phyloP scores from a whole-genome alignment of 345 rosid species.

The Isatis tinctoria region DNA sequence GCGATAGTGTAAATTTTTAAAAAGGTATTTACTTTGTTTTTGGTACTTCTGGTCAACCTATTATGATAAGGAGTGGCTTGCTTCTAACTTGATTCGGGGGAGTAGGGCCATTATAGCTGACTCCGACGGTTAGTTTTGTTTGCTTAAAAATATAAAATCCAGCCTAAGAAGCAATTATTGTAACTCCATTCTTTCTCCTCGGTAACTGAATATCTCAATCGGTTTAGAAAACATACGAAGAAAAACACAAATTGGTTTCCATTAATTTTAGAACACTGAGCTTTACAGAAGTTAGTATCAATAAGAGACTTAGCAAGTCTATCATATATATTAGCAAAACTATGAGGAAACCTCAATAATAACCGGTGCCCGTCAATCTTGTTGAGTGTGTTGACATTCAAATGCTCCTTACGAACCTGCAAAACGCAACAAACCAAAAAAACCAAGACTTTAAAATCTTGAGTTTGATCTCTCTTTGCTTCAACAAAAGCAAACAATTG shows the following conservation, averaged over 20 bases:
- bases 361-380: not conserved
- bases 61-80: too few species aligned
- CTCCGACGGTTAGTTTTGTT: too few species aligned
- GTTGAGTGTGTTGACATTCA: slow-evolving; percentile 15
- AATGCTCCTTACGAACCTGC: slow-evolving; percentile 43
- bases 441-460: not conserved
- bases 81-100: too few species aligned
- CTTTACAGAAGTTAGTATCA: slow-evolving; percentile 20
- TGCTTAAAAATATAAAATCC: not conserved
- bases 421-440: slow-evolving; percentile 21
- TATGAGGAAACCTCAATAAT: not conserved
- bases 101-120: too few species aligned
- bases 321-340: not conserved
- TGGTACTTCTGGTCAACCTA: too few species aligned
- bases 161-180: not conserved
- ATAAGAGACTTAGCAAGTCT: slow-evolving; percentile 13
- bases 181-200: not conserved
- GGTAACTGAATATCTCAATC: not conserved
- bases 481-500: not conserved
- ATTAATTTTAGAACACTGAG: slow-evolving; percentile 5
- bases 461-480: not conserved
- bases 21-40: too few species aligned
- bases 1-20: too few species aligned
- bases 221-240: not conserved
- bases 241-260: not conserved